phyloP scores from a whole-genome alignment of 768 basidiomycete genomes.

The Lentinus tigrinus region DNA sequence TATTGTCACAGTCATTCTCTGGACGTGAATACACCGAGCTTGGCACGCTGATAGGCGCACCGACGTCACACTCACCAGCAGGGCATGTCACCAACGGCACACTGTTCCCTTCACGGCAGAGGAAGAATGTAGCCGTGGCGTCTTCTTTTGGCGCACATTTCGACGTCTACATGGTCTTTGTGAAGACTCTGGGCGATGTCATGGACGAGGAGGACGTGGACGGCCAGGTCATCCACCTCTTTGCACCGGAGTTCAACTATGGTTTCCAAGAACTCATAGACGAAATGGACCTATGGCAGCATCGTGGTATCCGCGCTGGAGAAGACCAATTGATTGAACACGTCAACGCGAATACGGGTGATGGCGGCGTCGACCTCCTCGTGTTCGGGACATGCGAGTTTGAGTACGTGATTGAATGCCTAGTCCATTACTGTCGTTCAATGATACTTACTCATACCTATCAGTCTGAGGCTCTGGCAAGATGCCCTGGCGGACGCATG shows the following conservation, averaged over 20 bases:
- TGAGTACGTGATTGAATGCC: constrained; percentile 31
- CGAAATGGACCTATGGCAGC: constrained; percentile 29
- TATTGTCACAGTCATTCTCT: too few species aligned
- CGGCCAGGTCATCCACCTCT: constrained; percentile 28
- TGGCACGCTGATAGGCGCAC: too few species aligned
- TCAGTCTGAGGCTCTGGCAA: constrained; percentile 26
- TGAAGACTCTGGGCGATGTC: constrained; percentile 33
- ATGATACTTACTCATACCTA: not conserved
- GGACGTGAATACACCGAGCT: too few species aligned
- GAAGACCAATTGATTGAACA: constrained; percentile 29
- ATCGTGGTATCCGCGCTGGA: constrained; percentile 24
- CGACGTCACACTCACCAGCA: too few species aligned
- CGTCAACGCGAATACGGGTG: constrained; percentile 20
- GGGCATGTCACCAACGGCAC: not conserved
- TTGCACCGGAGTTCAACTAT: constrained; percentile 32
- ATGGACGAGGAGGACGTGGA: constrained; percentile 24
- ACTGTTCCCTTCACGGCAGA: not conserved
- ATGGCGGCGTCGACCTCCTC: constrained; percentile 35
- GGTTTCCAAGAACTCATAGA: constrained; percentile 35
- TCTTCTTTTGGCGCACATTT: constrained; percentile 35
- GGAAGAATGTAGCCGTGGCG: constrained; percentile 35
- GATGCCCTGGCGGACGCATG: constrained; percentile 33
- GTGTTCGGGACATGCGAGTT: constrained; percentile 46
- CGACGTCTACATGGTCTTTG: constrained; percentile 39
- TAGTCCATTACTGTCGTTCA: not conserved